A percentile compares a stretch with the other conserved stretches of the same genome.
phyloP scores from a whole-genome alignment of 257 asterid species.

The Solanum raphanifolium region DNA sequence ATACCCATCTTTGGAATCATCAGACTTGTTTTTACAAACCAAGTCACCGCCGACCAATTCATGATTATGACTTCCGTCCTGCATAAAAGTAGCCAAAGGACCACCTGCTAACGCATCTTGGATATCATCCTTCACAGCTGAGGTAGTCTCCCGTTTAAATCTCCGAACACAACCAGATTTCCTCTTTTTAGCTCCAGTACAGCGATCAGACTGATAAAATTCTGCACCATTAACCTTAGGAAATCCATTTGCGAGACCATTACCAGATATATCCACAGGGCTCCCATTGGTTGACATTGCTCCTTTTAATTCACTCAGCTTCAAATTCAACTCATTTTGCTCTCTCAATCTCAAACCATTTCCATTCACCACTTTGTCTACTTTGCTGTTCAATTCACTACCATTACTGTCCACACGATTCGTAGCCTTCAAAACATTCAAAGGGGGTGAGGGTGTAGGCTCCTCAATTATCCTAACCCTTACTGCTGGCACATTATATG shows the following conservation, averaged over 20 bases:
- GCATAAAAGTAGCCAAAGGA: conserved; percentile 15
- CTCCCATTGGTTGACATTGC: conserved; percentile 14
- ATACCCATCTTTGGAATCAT: conserved; percentile 35
- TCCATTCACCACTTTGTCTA: conserved; percentile 26
- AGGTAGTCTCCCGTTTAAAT: conserved; percentile 49
- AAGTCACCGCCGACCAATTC: conserved; percentile 15
- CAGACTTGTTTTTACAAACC: conserved; percentile 27
- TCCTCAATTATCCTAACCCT: conserved; percentile 10
- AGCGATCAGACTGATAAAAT: conserved; percentile 39
- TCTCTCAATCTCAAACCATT: conserved; percentile 28
- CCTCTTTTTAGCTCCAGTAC: conserved; percentile 74
- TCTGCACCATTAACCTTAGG: conserved; percentile 29
- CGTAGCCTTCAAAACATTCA: neutral
- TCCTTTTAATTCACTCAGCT: conserved; percentile 58
- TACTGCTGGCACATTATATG: conserved; percentile 8
- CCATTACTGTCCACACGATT: neutral
- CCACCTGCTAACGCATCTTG: conserved; percentile 17
- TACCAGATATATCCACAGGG: conserved; percentile 15
- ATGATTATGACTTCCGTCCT: conserved; percentile 20
- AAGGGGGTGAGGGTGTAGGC: conserved; percentile 3
- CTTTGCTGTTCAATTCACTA: conserved; percentile 16
- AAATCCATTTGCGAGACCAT: conserved; percentile 24
- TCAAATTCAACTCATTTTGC: conserved; percentile 40
- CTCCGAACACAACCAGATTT: conserved; percentile 89
- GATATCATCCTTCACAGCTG: conserved; percentile 19